Percentiles rank a stretch among this genome's conserved stretches.
phyloP scores from a whole-genome alignment of 192 early-diverging fungal genomes.

The Allomyces javanicus region DNA sequence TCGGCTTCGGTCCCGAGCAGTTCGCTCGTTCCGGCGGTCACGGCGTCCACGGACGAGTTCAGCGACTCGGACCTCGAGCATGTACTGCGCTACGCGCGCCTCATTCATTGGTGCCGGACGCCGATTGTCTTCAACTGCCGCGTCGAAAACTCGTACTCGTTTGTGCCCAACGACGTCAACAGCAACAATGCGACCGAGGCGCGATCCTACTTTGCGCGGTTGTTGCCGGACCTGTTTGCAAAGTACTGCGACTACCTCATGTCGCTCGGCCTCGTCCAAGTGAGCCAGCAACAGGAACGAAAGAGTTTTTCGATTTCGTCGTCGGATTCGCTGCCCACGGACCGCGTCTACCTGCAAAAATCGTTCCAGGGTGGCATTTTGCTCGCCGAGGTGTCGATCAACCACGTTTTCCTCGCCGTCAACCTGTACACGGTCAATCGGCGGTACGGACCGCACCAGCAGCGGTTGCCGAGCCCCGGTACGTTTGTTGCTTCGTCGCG shows the following conservation, averaged over 20 bases:
- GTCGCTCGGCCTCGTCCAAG: background rate
- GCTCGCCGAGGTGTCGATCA: slow-evolving; percentile 34
- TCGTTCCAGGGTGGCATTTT: slow-evolving; percentile 30
- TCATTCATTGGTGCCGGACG: background rate
- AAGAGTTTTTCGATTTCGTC: background rate
- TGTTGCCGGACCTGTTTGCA: background rate
- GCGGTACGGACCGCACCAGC: slow-evolving; percentile 17
- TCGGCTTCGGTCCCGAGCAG: too few species aligned
- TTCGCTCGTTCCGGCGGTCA: background rate
- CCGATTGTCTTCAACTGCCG: background rate
- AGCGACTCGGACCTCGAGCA: background rate
- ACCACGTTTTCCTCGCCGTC: slow-evolving; percentile 32
- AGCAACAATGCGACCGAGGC: background rate
- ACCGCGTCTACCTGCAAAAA: slow-evolving; percentile 23
- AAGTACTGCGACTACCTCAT: background rate
- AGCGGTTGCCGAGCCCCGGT: background rate
- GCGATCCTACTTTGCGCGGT: background rate
- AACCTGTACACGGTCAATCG: slow-evolving; percentile 35
- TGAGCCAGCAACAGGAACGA: background rate
- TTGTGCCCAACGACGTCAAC: background rate
- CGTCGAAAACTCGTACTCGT: background rate
- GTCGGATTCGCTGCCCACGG: background rate
- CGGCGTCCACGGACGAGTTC: background rate
- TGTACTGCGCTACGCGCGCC: background rate
- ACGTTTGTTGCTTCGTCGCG: background rate